Evolutionary conservation across 1,284 basidiomycete genomes (phyloP).

Genomic region (Xerocomus minutiporus): DNA sequence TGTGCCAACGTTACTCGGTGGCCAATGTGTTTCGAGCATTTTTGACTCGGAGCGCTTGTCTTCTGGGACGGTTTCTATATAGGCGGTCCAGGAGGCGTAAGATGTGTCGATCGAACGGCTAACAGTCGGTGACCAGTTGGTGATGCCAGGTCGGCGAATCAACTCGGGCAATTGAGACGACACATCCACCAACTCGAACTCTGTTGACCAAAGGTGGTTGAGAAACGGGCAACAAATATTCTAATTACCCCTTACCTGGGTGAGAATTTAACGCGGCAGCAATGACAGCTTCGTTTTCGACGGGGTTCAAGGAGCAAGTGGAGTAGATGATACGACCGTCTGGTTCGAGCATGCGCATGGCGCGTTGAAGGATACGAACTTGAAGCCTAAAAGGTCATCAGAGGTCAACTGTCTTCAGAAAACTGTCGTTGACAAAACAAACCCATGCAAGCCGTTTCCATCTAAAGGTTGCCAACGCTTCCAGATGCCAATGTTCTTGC

Average conservation of each 20-base stretch:
- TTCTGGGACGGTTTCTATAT: slow-evolving; percentile 47
- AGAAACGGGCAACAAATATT: not conserved
- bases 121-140: slow-evolving; percentile 68
- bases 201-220: slow-evolving; percentile 32
- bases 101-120: slow-evolving; percentile 35
- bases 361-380: slow-evolving; percentile 86
- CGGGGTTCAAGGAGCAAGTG: slow-evolving; percentile 95
- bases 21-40: slow-evolving; percentile 74
- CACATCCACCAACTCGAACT: slow-evolving; percentile 82
- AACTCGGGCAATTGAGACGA: slow-evolving; percentile 69
- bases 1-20: slow-evolving; percentile 59
- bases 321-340: slow-evolving; percentile 95
- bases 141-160: slow-evolving; percentile 71
- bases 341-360: slow-evolving; percentile 84
- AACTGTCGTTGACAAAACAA: slow-evolving; percentile 24
- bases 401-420: not conserved
- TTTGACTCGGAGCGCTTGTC: slow-evolving; percentile 49
- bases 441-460: slow-evolving; percentile 89
- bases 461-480: slow-evolving; percentile 86
- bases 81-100: slow-evolving; percentile 48
- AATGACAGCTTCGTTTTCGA: slow-evolving; percentile 97
- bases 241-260: slow-evolving; percentile 44
- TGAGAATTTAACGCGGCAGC: slow-evolving; percentile 75
- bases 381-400: slow-evolving; percentile 60
- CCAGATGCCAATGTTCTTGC: slow-evolving; percentile 97